Evolutionary conservation across 139 green algal genomes (phyloP).

Genomic region (Asterochloris sp.): DNA sequence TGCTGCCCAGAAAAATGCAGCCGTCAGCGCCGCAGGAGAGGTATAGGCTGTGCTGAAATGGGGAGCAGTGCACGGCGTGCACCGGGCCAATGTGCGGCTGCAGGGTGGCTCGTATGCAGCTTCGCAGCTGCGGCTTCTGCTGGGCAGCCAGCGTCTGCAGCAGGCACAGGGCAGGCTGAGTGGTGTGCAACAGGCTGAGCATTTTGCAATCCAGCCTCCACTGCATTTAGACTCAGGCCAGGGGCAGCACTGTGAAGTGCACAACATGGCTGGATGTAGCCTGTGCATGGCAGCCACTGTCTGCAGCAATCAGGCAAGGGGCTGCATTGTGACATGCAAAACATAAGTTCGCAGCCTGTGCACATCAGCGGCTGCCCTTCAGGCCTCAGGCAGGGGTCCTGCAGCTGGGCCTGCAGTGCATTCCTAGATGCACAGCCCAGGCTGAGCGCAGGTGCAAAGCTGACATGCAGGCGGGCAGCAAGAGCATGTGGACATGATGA

Average conservation of each 20-base stretch:
- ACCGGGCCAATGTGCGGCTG: constrained; percentile 40
- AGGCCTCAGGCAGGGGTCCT: neutral
- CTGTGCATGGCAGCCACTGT: neutral
- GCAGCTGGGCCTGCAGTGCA: neutral
- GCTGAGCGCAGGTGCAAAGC: neutral
- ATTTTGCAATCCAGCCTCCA: too few species aligned
- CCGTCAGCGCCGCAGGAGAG: constrained; percentile 50
- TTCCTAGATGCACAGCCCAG: neutral
- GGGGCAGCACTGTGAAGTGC: neutral
- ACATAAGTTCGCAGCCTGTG: neutral
- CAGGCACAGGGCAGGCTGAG: neutral
- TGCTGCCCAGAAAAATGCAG: constrained; percentile 44
- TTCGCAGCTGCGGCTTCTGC: constrained; percentile 30
- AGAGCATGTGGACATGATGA: neutral
- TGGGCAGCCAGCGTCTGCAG: constrained; percentile 22
- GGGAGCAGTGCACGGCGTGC: constrained; percentile 46
- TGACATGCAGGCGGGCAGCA: neutral
- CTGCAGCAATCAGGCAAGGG: neutral
- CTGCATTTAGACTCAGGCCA: too few species aligned
- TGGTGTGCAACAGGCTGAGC: neutral
- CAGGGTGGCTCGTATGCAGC: constrained; percentile 38
- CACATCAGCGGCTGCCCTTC: neutral
- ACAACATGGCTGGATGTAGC: neutral
- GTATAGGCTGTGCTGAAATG: constrained; percentile 45
- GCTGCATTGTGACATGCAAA: neutral